Percentiles rank a stretch among this genome's conserved stretches.
phyloP scores from a whole-genome alignment of 805 yeast species.

The Starmerella cellae region DNA sequence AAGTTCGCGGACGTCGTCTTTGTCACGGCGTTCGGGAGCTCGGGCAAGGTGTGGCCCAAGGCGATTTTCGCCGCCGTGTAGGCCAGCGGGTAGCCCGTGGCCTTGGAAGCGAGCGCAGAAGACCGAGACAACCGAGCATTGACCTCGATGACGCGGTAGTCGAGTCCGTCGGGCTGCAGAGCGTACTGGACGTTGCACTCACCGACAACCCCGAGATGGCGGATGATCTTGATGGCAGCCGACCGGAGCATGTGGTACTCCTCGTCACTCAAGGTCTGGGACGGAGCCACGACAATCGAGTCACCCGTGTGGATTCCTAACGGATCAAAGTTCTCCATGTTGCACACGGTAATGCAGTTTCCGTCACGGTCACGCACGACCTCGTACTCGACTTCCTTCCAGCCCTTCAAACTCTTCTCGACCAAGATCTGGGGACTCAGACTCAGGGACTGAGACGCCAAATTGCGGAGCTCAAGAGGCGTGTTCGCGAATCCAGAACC shows the following conservation, averaged over 20 bases:
- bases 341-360: conserved; percentile 96
- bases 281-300: conserved; percentile 97
- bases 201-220: conserved; percentile 97
- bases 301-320: conserved; percentile 98
- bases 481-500: conserved; percentile 94
- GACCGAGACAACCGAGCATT: conserved; percentile 95
- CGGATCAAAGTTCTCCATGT: conserved; percentile 98
- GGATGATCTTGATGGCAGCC: conserved; percentile 92
- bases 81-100: conserved; percentile 97
- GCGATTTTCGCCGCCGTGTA: conserved; percentile 98
- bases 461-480: conserved; percentile 66
- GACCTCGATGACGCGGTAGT: conserved; percentile 92
- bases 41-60: conserved; percentile 85
- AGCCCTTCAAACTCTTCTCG: conserved; percentile 93
- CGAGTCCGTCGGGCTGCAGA: conserved; percentile 87
- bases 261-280: conserved; percentile 92
- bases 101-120: conserved; percentile 95
- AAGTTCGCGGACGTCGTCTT: conserved; percentile 91
- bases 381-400: conserved; percentile 98
- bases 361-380: conserved; percentile 94
- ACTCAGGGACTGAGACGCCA: conserved; percentile 79
- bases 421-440: conserved; percentile 90
- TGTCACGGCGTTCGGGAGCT: conserved; percentile 91
- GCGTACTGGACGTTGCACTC: conserved; percentile 98
- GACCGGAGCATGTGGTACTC: conserved; percentile 96